Evolutionary conservation across 768 basidiomycete species (phyloP), one percentile per base, ranked within the genome.

Genomic region (Phlegmacium glaucopus): DNA sequence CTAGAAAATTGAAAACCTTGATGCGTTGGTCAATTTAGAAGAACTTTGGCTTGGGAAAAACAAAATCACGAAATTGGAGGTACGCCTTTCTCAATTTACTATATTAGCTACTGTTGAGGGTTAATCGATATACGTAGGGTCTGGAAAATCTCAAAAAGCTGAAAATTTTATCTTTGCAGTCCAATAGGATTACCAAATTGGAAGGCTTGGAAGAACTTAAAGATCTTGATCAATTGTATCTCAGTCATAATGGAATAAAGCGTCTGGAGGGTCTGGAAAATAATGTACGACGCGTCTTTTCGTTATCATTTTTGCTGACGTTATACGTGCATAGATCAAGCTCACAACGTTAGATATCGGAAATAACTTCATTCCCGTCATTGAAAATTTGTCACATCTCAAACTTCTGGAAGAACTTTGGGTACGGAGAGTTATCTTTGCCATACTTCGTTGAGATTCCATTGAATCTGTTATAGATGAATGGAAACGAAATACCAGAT

Each of bases 41-140:
- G 94, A 97, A 58, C 72, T 99, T 3, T 98, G 95, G 93, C 69
- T 98, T 3, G 96, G 96, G 7, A 99, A 99, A 77, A 99, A 99
- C 64, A 99, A 97, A 71, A 91, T 99, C 48, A 63, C 83, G 6
- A 85, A 81, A 63, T 77, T 99, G 4, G 88, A 94, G 77, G 91
- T 90, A 53, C 35, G 60, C n/a, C 12, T 34, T 37, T 12, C 40
- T 25, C 17, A 16, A 8, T 12, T 41, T 27, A 27, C 12, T 26
- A 29, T 2, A 10, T 3, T 12, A n/a, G 12, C 46, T 42, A 6
- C 32, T 32, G 11, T 42, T n/a, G n/a, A n/a, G n/a, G 13, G 30
- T 45, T 18, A 44, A 27, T 37, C 40, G 47, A 28, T 41, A 17
- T 27, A 32, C 18, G 32, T 44, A 95, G 90, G 86, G 87, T 53